These are phyloP conservation scores for Aspergillus phoenicis DNA, from an alignment of 2,329 filamentous ascomycete genomes.

Conservation along the genomic window DNA sequence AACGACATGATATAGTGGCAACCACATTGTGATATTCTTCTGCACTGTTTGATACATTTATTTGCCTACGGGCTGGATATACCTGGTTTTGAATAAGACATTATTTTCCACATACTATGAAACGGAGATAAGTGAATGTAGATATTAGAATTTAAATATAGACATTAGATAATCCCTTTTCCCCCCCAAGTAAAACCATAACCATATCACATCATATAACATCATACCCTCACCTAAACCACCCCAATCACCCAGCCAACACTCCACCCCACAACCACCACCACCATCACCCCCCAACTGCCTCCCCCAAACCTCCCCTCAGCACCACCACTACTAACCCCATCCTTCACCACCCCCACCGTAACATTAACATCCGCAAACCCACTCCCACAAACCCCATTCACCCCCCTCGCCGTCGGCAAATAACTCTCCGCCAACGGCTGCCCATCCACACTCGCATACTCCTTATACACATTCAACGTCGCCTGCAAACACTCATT, in stretches of 20 bases:
- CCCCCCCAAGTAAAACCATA: no score
- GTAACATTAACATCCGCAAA: slow-evolving; percentile 57
- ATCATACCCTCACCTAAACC: no score
- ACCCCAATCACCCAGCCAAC: no score
- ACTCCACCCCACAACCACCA: background rate
- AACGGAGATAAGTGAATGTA: background rate
- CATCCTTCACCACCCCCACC: slow-evolving; percentile 22
- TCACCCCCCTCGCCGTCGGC: slow-evolving; percentile 70
- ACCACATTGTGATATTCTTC: slow-evolving; percentile 2
- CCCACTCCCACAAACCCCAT: slow-evolving; percentile 61
- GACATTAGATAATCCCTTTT: background rate
- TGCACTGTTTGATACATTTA: slow-evolving; percentile 13
- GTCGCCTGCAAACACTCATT: slow-evolving; percentile 74
- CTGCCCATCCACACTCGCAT: slow-evolving; percentile 66
- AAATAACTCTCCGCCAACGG: slow-evolving; percentile 71
- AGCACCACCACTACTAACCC: background rate
- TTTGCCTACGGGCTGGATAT: slow-evolving; percentile 16
- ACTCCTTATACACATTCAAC: slow-evolving; percentile 77
- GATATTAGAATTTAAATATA: background rate
- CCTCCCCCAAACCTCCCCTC: background rate
- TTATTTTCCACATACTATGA: background rate
- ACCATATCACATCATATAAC: no score
- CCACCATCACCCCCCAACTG: background rate
- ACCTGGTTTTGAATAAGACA: slow-evolving; percentile 5
- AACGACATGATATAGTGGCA: slow-evolving; percentile 2